These are phyloP conservation scores for Penicillium daleae DNA, from an alignment of 495 filamentous ascomycete genomes.

Conservation along the genomic window DNA sequence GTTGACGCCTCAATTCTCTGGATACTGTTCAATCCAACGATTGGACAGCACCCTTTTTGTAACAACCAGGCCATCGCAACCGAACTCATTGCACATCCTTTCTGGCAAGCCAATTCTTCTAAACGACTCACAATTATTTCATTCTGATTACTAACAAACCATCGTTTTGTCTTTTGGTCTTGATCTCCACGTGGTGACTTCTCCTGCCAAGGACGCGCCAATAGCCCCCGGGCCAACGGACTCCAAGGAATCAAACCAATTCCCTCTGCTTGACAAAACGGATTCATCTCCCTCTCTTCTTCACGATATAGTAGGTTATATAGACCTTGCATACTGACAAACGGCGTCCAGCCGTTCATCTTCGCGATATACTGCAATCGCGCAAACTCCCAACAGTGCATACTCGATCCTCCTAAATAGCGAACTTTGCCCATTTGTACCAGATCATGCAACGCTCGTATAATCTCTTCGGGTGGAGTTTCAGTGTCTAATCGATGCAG, in stretches of 20 bases:
- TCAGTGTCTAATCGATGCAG: slow-evolving; percentile 56
- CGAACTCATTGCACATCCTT: slow-evolving; percentile 58
- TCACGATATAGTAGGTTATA: slow-evolving; percentile 73
- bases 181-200: slow-evolving; percentile 24
- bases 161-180: slow-evolving; percentile 23
- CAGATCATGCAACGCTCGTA: slow-evolving; percentile 72
- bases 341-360: slow-evolving; percentile 68
- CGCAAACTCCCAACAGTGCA: slow-evolving; percentile 45
- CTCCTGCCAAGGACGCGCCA: slow-evolving; percentile 48
- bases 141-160: slow-evolving; percentile 32
- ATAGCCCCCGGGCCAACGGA: slow-evolving; percentile 55
- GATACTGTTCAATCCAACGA: slow-evolving; percentile 62
- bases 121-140: slow-evolving; percentile 57
- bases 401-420: slow-evolving; percentile 63
- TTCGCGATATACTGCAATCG: slow-evolving; percentile 48
- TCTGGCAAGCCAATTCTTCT: slow-evolving; percentile 61
- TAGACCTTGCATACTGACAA: slow-evolving; percentile 70
- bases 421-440: slow-evolving; percentile 64
- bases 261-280: slow-evolving; percentile 67
- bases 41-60: slow-evolving; percentile 51
- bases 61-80: slow-evolving; percentile 67
- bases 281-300: slow-evolving; percentile 75
- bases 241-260: slow-evolving; percentile 71
- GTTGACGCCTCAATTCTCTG: slow-evolving; percentile 60
- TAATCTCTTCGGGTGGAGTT: slow-evolving; percentile 68